Evolutionary conservation across 2,329 filamentous ascomycete genomes (phyloP).

Genomic region (Daldinia eschscholtzii): DNA sequence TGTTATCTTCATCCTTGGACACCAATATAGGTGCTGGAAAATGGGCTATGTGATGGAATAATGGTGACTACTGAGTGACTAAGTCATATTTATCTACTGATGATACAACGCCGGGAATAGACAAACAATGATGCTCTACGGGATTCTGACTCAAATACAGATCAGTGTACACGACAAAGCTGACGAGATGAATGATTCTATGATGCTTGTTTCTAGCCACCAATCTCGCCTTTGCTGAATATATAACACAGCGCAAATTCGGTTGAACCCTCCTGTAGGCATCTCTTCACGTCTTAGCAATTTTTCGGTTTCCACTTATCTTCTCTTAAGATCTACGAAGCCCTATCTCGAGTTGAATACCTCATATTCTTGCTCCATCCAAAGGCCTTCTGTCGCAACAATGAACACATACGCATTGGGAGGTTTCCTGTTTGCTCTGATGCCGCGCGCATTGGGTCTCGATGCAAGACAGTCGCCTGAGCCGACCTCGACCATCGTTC

Average conservation of each 20-base stretch:
- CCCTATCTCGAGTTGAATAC: not conserved
- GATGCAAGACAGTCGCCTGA: not conserved
- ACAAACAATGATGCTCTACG: not conserved
- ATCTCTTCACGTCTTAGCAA: not conserved
- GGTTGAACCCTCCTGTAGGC: not conserved
- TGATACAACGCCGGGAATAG: not conserved
- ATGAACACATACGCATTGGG: constrained; percentile 3
- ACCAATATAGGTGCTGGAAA: not conserved
- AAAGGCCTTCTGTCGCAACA: not conserved
- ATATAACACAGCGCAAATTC: not conserved
- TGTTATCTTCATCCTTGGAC: not conserved
- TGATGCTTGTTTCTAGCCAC: not conserved
- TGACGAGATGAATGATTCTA: not conserved
- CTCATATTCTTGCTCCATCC: not conserved
- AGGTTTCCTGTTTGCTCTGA: not conserved
- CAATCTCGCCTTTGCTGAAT: not conserved
- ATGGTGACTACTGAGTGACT: not conserved
- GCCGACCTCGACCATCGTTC: not conserved
- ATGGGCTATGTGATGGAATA: not conserved
- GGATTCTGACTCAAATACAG: not conserved
- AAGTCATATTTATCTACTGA: not conserved
- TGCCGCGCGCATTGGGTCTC: not conserved
- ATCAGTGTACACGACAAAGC: not conserved
- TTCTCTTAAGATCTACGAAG: not conserved
- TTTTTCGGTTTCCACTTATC: not conserved